Base-by-base conservation (phyloP, 2,329 filamentous ascomycete species). In the Xylariaceae sp. region DNA sequence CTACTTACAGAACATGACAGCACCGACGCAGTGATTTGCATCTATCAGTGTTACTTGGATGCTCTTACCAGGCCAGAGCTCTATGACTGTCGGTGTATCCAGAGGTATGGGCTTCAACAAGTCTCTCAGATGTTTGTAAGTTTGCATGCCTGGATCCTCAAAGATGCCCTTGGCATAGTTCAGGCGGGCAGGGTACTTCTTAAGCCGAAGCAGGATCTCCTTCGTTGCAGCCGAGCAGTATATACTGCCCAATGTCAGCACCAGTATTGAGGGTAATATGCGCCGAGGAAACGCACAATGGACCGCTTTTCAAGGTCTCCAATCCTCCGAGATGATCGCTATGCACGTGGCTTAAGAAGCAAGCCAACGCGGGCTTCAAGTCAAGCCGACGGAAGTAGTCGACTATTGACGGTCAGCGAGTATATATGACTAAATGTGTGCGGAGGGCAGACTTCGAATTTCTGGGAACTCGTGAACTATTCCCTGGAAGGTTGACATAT, bases 341-440 rank as follows among this genome's bases (percentile, higher is more conserved):
- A 70, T 97, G 93, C 2, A 96, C 86, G 81, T 98, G 93, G 72
- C 90, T 96, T 21, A 98, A 79, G 69, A 98, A 96, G 71, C 89
- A 95, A 16, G 90, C 92, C 52, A 95, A 74, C 0, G 91, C 89
- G 3, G 89, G 81, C 16, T 74, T 80, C 16, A 74, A 73, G 5
- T 77, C 77, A 3, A 78, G 74, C 45, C 80, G 78, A 20, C 90
- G 84, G 66, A 97, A 97, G 75, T 87, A 91, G 73, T 97, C 93
- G 62, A 97, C 88, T 90, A 16, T 5, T n/a, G 18, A 40, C 32
- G 26, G 12, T 66, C 9, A 59, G 57, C 58, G 19, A 62, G 51
- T 40, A 26, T 26, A 16, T 5, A 23, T 10, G 48, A 20, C 18
- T 42, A 18, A 14, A 29, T 2, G 50, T 50, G n/a, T 46, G 46